A percentile compares a stretch with the other conserved stretches of the same genome.
phyloP scores from a whole-genome alignment of 139 green algal genomes.

The Auxenochlorella protothecoides region DNA sequence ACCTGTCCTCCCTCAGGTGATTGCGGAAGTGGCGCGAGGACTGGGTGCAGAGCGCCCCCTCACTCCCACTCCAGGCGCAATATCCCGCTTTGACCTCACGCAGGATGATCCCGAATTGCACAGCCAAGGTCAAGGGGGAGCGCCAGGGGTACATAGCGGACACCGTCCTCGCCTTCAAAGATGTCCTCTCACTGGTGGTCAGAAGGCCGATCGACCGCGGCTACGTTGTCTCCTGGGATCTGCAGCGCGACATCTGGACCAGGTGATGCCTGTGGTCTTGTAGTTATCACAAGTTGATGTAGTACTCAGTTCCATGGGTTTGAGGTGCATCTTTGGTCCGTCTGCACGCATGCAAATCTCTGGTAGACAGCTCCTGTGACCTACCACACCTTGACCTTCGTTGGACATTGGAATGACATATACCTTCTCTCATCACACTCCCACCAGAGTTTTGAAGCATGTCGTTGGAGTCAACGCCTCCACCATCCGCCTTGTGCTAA shows the following conservation, averaged over 20 bases:
- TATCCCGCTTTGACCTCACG: neutral
- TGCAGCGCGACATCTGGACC: conserved; percentile 72
- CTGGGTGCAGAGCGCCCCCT: neutral
- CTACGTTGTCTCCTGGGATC: conserved; percentile 71
- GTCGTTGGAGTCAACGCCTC: conserved; percentile 13
- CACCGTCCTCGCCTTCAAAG: conserved; percentile 41
- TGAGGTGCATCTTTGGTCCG: too few species aligned
- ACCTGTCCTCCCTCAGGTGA: neutral
- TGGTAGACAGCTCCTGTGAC: neutral
- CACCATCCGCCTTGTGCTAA: conserved; percentile 53
- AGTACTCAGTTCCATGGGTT: neutral
- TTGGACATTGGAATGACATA: neutral
- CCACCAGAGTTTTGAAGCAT: conserved; percentile 3
- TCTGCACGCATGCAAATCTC: neutral
- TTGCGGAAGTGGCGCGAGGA: too few species aligned
- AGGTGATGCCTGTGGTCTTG: conserved; percentile 13
- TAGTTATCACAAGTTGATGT: neutral
- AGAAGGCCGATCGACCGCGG: conserved; percentile 67
- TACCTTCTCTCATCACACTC: too few species aligned
- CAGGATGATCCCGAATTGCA: conserved; percentile 78
- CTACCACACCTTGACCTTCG: neutral
- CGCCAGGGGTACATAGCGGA: conserved; percentile 44
- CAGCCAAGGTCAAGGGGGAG: conserved; percentile 62
- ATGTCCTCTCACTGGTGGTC: conserved; percentile 57
- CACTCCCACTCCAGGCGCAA: neutral